These are phyloP conservation scores for Colletotrichum eleusines DNA, from an alignment of 2,329 filamentous ascomycete genomes.

Conservation along the genomic window DNA sequence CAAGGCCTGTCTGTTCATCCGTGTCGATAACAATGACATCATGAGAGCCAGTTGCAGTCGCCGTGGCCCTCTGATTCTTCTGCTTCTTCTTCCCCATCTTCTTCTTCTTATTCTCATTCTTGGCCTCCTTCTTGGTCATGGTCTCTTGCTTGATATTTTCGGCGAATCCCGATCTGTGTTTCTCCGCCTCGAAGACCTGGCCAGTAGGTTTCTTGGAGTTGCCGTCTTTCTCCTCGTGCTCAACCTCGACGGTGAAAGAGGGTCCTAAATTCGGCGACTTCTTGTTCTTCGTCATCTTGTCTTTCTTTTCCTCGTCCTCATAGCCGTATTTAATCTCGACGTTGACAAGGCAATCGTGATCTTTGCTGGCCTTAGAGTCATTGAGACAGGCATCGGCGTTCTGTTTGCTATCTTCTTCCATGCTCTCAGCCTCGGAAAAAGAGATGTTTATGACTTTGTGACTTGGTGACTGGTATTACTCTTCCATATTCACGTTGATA, in stretches of 20 bases:
- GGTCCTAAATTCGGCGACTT: background rate
- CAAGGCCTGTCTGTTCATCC: background rate
- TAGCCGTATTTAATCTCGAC: background rate
- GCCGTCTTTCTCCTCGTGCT: background rate
- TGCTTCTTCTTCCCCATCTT: background rate
- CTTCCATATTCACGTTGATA: background rate
- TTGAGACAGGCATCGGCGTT: background rate
- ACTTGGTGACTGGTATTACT: conserved; percentile 7
- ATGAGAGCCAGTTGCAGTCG: background rate
- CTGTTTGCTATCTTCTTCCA: background rate
- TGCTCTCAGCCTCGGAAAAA: background rate
- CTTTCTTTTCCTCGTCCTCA: background rate
- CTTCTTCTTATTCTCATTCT: background rate
- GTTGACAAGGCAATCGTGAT: background rate
- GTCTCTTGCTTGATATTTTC: background rate
- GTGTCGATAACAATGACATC: background rate
- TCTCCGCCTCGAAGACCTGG: background rate
- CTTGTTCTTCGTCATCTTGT: background rate
- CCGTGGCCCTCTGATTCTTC: background rate
- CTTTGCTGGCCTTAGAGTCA: background rate
- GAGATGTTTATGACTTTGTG: background rate
- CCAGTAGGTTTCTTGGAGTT: background rate
- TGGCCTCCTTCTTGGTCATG: background rate
- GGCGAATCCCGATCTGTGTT: background rate
- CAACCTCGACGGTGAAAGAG: background rate